Conservation (phyloP, 2,329 filamentous ascomycete genomes). For the Dactylellina parvicollis region DNA sequence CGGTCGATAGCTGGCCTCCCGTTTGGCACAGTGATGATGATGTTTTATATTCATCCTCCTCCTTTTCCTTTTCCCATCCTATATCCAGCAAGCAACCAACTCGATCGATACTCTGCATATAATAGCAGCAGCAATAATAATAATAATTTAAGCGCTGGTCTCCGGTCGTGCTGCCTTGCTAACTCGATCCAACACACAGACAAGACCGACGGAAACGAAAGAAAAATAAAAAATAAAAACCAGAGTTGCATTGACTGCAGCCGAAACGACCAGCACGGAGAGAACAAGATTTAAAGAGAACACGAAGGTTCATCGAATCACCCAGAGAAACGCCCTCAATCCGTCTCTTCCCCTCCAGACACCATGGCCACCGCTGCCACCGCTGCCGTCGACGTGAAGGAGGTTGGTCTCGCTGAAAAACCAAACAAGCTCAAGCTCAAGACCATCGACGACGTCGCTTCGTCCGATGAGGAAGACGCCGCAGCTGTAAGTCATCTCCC, state of each 20-base stretch:
- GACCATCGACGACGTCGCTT: slow-evolving; percentile 4
- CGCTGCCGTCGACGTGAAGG: slow-evolving; percentile 12
- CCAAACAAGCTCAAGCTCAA: slow-evolving; percentile 9
- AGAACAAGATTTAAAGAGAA: background rate
- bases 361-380: background rate
- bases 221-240: background rate
- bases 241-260: slow-evolving; percentile 4
- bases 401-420: slow-evolving; percentile 28
- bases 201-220: background rate
- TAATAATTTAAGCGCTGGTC: background rate
- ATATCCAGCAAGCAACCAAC: background rate
- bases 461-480: slow-evolving; percentile 23
- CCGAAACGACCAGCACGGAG: background rate
- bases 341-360: background rate
- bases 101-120: no score
- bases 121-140: no score
- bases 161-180: background rate
- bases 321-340: slow-evolving; percentile 11
- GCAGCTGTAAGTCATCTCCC: slow-evolving; percentile 7
- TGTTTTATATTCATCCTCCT: background rate
- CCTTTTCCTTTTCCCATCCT: background rate
- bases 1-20: no score
- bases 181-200: background rate
- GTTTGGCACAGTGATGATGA: no score
- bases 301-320: background rate